These are phyloP conservation scores for Eucalyptus victrix DNA, from an alignment of 345 rosid genomes.

Conservation along the genomic window DNA sequence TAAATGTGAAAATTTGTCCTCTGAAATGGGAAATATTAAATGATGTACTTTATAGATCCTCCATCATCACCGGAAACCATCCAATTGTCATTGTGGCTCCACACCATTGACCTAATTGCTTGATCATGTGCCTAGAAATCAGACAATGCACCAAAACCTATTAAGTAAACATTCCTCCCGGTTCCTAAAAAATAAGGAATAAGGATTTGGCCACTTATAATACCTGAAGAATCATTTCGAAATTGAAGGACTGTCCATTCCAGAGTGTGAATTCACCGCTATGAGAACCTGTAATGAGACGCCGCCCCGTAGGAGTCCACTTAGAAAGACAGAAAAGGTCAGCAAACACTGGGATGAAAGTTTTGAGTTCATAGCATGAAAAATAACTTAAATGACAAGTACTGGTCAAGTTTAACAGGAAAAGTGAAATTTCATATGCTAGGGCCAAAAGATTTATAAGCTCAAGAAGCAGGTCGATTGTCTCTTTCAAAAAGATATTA, in stretches of 20 bases:
- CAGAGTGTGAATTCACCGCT: constrained; percentile 98
- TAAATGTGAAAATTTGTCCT: background rate
- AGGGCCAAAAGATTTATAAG: background rate
- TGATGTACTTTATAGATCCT: constrained; percentile 71
- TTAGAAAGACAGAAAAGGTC: constrained; percentile 14
- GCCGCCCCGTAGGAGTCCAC: constrained; percentile 99
- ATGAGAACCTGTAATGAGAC: constrained; percentile 92
- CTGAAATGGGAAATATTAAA: background rate
- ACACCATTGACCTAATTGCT: constrained; percentile 93
- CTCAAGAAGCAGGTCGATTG: background rate
- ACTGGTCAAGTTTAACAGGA: background rate
- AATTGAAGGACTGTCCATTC: constrained; percentile 98
- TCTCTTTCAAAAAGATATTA: background rate
- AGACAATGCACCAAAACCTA: background rate
- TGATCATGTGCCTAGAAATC: constrained; percentile 87
- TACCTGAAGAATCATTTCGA: constrained; percentile 99
- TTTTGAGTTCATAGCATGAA: background rate
- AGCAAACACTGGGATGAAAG: background rate
- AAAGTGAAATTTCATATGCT: background rate
- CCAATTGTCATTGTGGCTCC: constrained; percentile 98
- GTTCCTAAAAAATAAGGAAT: background rate
- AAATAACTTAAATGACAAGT: background rate
- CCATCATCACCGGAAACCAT: constrained; percentile 99
- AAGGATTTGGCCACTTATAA: background rate
- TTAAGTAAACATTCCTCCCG: background rate